Conservation (phyloP, 108 stramenopile genomes). For the Conticribra guillardii region DNA sequence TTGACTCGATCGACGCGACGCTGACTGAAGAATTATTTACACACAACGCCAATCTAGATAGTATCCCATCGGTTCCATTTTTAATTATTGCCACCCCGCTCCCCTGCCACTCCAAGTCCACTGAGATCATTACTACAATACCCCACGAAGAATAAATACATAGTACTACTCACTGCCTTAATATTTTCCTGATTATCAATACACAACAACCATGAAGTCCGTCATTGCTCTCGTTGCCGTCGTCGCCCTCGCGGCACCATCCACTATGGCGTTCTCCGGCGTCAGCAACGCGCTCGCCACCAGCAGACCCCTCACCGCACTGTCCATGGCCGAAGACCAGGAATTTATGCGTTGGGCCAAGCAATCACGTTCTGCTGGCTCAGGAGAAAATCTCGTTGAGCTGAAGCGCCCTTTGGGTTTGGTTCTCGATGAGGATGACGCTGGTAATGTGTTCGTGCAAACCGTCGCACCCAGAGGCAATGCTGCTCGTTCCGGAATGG, state of each 20-base stretch:
- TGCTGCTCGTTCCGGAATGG: slow-evolving; percentile 88
- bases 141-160: no score
- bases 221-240: slow-evolving; percentile 29
- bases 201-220: slow-evolving; percentile 44
- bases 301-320: slow-evolving; percentile 3
- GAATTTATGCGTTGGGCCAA: slow-evolving; percentile 73
- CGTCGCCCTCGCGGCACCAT: slow-evolving; percentile 23
- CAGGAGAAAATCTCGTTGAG: slow-evolving; percentile 90
- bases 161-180: no score
- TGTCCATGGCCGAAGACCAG: slow-evolving; percentile 57
- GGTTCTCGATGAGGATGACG: slow-evolving; percentile 90
- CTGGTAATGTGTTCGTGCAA: slow-evolving; percentile 89
- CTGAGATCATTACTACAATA: no score
- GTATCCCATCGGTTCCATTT: no score
- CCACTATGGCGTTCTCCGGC: slow-evolving; percentile 15
- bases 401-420: slow-evolving; percentile 90
- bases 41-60: no score
- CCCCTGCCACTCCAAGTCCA: no score
- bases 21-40: no score
- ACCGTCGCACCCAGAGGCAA: slow-evolving; percentile 91
- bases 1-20: no score
- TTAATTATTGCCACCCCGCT: no score
- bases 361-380: slow-evolving; percentile 59
- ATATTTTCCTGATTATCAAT: no score
- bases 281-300: not conserved